Evolutionary conservation across 2,329 filamentous ascomycete species (phyloP).

Genomic region (Tolypocladium endophyticum): DNA sequence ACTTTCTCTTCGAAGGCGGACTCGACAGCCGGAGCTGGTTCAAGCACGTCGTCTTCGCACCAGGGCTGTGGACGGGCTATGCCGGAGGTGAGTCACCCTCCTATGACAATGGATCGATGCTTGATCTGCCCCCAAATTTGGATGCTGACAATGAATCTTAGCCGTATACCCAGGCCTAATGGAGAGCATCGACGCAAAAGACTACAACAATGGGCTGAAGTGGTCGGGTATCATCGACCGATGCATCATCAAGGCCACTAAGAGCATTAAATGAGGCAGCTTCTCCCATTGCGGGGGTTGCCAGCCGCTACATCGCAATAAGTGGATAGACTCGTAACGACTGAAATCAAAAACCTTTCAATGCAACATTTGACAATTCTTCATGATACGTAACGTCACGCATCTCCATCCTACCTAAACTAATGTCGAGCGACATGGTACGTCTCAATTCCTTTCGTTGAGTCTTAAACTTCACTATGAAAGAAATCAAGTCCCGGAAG

Average conservation of each 20-base stretch:
- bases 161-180: conserved; percentile 53
- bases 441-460: not conserved
- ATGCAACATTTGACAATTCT: no score
- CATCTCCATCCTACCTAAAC: not conserved
- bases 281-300: not conserved
- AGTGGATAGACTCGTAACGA: not conserved
- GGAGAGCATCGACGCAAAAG: conserved; percentile 50
- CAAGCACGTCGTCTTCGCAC: conserved; percentile 91
- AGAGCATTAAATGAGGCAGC: conserved; percentile 19
- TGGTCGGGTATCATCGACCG: conserved; percentile 50
- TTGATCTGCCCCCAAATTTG: not conserved
- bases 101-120: not conserved
- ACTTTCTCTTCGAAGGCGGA: conserved; percentile 66
- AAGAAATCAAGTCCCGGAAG: not conserved
- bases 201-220: conserved; percentile 45
- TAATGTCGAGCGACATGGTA: not conserved
- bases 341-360: not conserved
- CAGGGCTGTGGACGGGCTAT: conserved; percentile 86
- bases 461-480: not conserved
- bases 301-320: not conserved
- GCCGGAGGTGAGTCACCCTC: conserved; percentile 49
- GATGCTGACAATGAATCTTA: conserved; percentile 10
- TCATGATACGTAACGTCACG: not conserved
- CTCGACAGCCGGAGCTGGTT: conserved; percentile 78
- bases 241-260: conserved; percentile 35